A percentile compares a stretch with the other conserved stretches of the same genome.
Evolutionary conservation across 1,284 basidiomycete species (phyloP).

Genomic region (Spongispora temasekensis): DNA sequence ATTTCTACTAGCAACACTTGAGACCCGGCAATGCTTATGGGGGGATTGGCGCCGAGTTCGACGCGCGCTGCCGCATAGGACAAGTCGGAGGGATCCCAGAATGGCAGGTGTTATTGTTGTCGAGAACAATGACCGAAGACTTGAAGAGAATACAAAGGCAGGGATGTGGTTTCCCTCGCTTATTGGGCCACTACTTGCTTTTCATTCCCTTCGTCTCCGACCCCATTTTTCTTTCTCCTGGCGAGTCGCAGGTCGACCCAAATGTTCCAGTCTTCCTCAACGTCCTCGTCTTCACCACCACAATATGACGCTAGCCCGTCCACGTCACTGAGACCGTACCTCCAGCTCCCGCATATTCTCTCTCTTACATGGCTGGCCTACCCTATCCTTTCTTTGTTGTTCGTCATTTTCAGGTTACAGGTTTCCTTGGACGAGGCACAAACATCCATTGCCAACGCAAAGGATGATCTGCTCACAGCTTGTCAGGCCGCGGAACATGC

Average conservation of each 20-base stretch:
- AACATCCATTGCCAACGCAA: constrained; percentile 67
- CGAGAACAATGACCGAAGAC: constrained; percentile 29
- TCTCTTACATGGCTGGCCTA: constrained; percentile 85
- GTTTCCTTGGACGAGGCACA: constrained; percentile 73
- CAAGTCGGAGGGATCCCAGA: constrained; percentile 17
- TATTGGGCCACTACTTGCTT: constrained; percentile 11
- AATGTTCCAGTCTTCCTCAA: constrained; percentile 36
- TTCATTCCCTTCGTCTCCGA: constrained; percentile 30
- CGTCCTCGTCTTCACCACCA: constrained; percentile 51
- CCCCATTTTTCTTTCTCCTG: constrained; percentile 17
- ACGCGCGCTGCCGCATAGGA: too few relatives aligned
- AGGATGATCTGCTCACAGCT: constrained; percentile 70
- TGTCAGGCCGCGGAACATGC: constrained; percentile 84
- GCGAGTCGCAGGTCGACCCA: constrained; percentile 54
- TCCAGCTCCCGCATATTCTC: constrained; percentile 79
- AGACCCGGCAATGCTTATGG: too few relatives aligned
- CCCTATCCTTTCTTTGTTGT: constrained; percentile 83
- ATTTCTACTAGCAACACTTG: too few relatives aligned
- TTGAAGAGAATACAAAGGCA: constrained; percentile 27
- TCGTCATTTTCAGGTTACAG: constrained; percentile 81
- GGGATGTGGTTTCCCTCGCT: constrained; percentile 10
- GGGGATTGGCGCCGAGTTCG: too few relatives aligned
- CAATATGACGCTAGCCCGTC: constrained; percentile 49
- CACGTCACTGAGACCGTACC: constrained; percentile 74
- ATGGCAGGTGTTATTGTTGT: constrained; percentile 34